phyloP scores from a whole-genome alignment of 805 yeast species.

The Komagataella kurtzmanii region DNA sequence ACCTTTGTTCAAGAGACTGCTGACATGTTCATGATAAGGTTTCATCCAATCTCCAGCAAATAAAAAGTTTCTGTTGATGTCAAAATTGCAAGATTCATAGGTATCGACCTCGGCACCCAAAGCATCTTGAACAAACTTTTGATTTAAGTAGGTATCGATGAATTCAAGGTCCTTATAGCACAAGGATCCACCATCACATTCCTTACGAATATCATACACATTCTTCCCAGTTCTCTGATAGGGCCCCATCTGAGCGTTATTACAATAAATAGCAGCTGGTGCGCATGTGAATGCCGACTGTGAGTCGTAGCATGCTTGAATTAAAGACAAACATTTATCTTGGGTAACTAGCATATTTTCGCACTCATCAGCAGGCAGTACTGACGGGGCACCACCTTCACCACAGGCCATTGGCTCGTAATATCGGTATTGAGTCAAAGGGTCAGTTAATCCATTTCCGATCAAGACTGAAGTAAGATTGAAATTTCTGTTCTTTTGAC shows the following conservation, averaged over 20 bases:
- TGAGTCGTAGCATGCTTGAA: slow-evolving; percentile 65
- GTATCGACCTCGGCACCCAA: slow-evolving; percentile 83
- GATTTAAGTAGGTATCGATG: slow-evolving; percentile 69
- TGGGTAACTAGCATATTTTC: slow-evolving; percentile 49
- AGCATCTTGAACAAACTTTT: slow-evolving; percentile 60
- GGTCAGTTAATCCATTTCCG: slow-evolving; percentile 87
- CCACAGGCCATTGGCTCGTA: slow-evolving; percentile 95
- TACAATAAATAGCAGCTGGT: slow-evolving; percentile 87
- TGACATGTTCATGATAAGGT: slow-evolving; percentile 71
- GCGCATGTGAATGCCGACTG: slow-evolving; percentile 75
- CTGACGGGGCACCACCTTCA: slow-evolving; percentile 68
- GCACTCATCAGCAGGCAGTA: slow-evolving; percentile 71
- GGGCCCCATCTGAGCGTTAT: slow-evolving; percentile 70
- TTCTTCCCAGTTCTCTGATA: slow-evolving; percentile 78
- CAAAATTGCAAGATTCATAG: slow-evolving; percentile 66
- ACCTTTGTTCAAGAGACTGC: slow-evolving; percentile 54
- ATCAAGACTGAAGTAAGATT: slow-evolving; percentile 67
- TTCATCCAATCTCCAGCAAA: slow-evolving; percentile 88
- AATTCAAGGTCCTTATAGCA: slow-evolving; percentile 75
- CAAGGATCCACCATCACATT: slow-evolving; percentile 54
- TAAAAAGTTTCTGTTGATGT: slow-evolving; percentile 66
- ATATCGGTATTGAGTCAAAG: slow-evolving; percentile 62
- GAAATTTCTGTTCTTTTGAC: slow-evolving; percentile 41
- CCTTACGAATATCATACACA: slow-evolving; percentile 77
- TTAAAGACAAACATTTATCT: slow-evolving; percentile 68